Evolutionary conservation across 2,329 filamentous ascomycete species (phyloP).

Genomic region (Cordyceps cicadae): DNA sequence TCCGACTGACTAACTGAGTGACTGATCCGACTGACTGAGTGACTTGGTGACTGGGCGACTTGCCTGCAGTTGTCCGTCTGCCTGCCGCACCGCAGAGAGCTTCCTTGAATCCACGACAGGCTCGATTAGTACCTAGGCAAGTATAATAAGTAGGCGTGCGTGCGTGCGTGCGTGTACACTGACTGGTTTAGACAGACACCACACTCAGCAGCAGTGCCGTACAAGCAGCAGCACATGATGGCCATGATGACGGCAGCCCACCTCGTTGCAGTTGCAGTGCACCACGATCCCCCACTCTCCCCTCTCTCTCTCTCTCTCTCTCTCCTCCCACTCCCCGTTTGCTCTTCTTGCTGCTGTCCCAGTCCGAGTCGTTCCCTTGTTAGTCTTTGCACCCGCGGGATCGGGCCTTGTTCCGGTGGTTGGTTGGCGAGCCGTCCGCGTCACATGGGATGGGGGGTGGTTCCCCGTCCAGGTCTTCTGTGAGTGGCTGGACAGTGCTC

Average conservation of each 20-base stretch:
- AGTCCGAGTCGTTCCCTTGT: not conserved
- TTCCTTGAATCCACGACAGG: constrained; percentile 5
- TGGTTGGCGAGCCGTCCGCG: constrained; percentile 11
- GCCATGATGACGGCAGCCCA: constrained; percentile 10
- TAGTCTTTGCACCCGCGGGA: not conserved
- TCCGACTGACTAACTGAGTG: not conserved
- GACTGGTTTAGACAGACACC: not conserved
- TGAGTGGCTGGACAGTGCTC: not conserved
- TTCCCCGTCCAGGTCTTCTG: not conserved
- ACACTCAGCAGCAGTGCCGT: not conserved
- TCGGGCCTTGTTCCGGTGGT: constrained; percentile 12
- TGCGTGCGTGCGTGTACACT: not conserved
- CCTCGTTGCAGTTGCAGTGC: not conserved
- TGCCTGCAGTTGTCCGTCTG: not conserved
- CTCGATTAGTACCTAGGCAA: not conserved
- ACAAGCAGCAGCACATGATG: constrained; percentile 7
- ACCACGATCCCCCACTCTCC: not conserved
- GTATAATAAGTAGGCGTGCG: too few relatives aligned
- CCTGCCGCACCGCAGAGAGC: not conserved
- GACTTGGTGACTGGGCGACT: not conserved
- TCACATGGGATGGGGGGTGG: not conserved
- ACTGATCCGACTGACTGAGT: not conserved
- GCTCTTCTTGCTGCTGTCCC: not conserved
- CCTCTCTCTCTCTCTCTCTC: too few relatives aligned
- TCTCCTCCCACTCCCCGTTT: not conserved